phyloP scores from a whole-genome alignment of 1,284 basidiomycete species.

The Moesziomyces sp. region DNA sequence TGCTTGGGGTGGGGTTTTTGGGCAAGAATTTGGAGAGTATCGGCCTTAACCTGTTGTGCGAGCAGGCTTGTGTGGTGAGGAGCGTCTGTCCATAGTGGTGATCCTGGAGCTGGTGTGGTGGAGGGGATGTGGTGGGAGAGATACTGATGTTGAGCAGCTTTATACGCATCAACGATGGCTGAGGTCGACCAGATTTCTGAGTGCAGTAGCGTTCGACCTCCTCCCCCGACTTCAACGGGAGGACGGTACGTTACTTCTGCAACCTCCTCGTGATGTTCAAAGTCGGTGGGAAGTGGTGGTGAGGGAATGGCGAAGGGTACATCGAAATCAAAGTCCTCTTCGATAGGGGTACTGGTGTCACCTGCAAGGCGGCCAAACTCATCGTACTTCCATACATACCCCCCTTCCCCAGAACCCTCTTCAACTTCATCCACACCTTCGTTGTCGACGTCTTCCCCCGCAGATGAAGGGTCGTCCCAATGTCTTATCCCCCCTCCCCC shows the following conservation, averaged over 20 bases:
- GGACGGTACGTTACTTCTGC: constrained; percentile 12
- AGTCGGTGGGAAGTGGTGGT: no score
- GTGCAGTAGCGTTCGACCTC: constrained; percentile 24
- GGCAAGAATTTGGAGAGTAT: constrained; percentile 19
- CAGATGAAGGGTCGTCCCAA: neutral
- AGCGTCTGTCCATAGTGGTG: constrained; percentile 32
- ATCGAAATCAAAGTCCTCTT: no score
- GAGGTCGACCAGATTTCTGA: constrained; percentile 14
- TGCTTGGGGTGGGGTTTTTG: neutral
- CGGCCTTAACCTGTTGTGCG: constrained; percentile 15
- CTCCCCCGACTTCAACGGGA: constrained; percentile 22
- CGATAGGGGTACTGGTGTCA: no score
- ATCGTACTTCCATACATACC: no score
- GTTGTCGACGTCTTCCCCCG: no score
- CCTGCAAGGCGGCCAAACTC: no score
- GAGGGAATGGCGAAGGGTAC: no score
- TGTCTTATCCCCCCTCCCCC: no score
- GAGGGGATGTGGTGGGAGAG: constrained; percentile 6
- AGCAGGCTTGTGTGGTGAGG: constrained; percentile 17
- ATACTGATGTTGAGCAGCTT: constrained; percentile 19
- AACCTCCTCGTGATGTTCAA: no score
- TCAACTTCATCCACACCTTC: no score
- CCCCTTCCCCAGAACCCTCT: no score
- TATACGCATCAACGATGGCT: constrained; percentile 5
- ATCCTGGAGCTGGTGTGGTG: neutral